Percentiles rank a stretch among this genome's conserved stretches.
These are phyloP conservation scores for Luvunga scandens DNA, from an alignment of 345 rosid species.

Conservation along the genomic window DNA sequence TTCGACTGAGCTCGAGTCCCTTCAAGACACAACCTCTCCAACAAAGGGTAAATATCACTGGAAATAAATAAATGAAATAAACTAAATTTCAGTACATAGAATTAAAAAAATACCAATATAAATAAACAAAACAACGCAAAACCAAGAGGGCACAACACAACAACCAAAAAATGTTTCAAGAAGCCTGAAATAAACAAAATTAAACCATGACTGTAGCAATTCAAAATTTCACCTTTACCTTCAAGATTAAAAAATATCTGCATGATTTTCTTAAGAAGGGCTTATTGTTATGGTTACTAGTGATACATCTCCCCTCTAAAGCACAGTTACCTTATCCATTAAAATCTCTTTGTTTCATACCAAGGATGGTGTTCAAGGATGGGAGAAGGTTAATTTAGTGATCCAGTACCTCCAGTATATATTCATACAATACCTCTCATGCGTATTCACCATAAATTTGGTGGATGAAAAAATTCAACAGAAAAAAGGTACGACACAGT, in stretches of 20 bases:
- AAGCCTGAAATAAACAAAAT: not conserved
- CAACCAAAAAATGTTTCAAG: not conserved
- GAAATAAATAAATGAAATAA: constrained; percentile 19
- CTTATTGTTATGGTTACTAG: not conserved
- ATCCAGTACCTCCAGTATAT: too few species aligned
- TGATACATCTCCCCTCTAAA: not conserved
- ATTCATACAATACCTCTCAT: not conserved
- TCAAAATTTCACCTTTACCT: not conserved
- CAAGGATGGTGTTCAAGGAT: not conserved
- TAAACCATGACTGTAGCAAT: not conserved
- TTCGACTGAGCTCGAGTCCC: constrained; percentile 86
- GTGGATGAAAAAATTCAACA: not conserved
- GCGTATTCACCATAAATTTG: not conserved
- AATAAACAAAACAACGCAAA: not conserved
- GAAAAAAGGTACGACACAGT: not conserved
- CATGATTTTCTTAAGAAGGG: not conserved
- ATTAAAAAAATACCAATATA: not conserved
- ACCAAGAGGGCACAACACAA: not conserved
- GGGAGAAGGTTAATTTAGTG: not conserved
- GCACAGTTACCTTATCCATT: not conserved
- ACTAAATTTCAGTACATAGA: not conserved
- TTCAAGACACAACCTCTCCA: constrained; percentile 64
- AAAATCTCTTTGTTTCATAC: not conserved
- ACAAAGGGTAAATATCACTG: constrained; percentile 63
- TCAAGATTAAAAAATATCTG: not conserved